Evolutionary conservation across 2,329 filamentous ascomycete genomes (phyloP).

Genomic region (Epicoccum nigrum): DNA sequence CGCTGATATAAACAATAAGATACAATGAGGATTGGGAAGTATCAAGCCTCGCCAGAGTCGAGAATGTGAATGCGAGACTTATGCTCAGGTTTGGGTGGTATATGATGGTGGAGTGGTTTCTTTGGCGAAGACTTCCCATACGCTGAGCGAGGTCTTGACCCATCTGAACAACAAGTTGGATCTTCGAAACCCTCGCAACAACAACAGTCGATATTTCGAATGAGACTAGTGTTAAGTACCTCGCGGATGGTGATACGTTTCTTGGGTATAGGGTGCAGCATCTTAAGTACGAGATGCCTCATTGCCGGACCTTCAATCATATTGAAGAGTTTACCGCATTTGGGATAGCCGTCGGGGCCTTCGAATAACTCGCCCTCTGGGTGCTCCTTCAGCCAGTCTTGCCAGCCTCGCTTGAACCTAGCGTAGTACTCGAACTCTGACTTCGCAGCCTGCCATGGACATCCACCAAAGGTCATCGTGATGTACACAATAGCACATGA

Average conservation of each 20-base stretch:
- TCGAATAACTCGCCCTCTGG: conserved; percentile 60
- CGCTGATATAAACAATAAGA: conserved; percentile 13
- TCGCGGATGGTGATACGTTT: conserved; percentile 73
- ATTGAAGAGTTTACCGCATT: conserved; percentile 68
- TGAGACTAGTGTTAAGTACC: conserved; percentile 72
- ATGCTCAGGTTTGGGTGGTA: conserved; percentile 49
- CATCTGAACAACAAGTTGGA: conserved; percentile 64
- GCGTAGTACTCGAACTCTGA: conserved; percentile 63
- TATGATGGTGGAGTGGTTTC: conserved; percentile 52
- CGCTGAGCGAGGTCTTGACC: conserved; percentile 48
- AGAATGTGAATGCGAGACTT: conserved; percentile 48
- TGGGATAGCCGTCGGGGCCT: conserved; percentile 64
- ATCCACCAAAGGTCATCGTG: conserved; percentile 73
- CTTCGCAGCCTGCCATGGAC: conserved; percentile 75
- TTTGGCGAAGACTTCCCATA: conserved; percentile 48
- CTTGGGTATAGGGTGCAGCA: conserved; percentile 79
- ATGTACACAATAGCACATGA: conserved; percentile 83
- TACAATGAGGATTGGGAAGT: not conserved
- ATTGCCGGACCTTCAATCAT: conserved; percentile 69
- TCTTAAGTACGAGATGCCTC: conserved; percentile 74
- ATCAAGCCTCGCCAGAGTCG: conserved; percentile 44
- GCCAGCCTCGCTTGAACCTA: conserved; percentile 70
- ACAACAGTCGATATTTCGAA: conserved; percentile 80
- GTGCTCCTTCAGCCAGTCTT: conserved; percentile 67
- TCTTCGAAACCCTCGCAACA: conserved; percentile 74